These are phyloP conservation scores for Chalciporus piperatus DNA, from an alignment of 768 basidiomycete genomes.

Conservation along the genomic window DNA sequence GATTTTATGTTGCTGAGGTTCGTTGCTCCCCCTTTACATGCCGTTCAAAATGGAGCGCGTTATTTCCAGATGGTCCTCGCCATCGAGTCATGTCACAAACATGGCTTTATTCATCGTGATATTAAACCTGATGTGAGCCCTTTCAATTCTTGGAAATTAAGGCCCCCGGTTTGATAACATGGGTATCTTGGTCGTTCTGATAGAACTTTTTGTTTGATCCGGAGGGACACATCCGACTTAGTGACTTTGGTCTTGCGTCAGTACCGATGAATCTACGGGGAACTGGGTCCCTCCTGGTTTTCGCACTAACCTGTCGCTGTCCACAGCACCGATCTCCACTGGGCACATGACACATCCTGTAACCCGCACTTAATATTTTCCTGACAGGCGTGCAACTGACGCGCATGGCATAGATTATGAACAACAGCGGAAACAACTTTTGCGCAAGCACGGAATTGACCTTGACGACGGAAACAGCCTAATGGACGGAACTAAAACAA, in stretches of 20 bases:
- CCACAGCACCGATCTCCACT: slow-evolving; percentile 83
- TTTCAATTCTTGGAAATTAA: slow-evolving; percentile 26
- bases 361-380: slow-evolving; percentile 14
- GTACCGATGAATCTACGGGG: slow-evolving; percentile 38
- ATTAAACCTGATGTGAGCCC: slow-evolving; percentile 86
- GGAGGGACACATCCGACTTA: slow-evolving; percentile 89
- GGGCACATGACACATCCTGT: slow-evolving; percentile 97
- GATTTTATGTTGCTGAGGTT: slow-evolving; percentile 95
- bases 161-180: slow-evolving; percentile 26
- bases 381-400: slow-evolving; percentile 13
- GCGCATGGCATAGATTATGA: slow-evolving; percentile 70
- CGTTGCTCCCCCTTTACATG: slow-evolving; percentile 19
- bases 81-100: slow-evolving; percentile 88
- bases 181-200: slow-evolving; percentile 21
- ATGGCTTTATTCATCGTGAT: slow-evolving; percentile 97
- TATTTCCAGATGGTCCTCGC: slow-evolving; percentile 83
- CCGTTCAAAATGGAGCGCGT: slow-evolving; percentile 23
- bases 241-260: slow-evolving; percentile 94
- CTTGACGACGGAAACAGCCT: slow-evolving; percentile 73
- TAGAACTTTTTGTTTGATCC: slow-evolving; percentile 96
- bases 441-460: slow-evolving; percentile 94
- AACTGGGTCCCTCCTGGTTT: slow-evolving; percentile 16
- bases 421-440: slow-evolving; percentile 82
- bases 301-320: slow-evolving; percentile 20
- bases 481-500: slow-evolving; percentile 69